A percentile compares a stretch with the other conserved stretches of the same genome.
Evolutionary conservation across 345 rosid genomes (phyloP).

Genomic region (Citropsis articulata): DNA sequence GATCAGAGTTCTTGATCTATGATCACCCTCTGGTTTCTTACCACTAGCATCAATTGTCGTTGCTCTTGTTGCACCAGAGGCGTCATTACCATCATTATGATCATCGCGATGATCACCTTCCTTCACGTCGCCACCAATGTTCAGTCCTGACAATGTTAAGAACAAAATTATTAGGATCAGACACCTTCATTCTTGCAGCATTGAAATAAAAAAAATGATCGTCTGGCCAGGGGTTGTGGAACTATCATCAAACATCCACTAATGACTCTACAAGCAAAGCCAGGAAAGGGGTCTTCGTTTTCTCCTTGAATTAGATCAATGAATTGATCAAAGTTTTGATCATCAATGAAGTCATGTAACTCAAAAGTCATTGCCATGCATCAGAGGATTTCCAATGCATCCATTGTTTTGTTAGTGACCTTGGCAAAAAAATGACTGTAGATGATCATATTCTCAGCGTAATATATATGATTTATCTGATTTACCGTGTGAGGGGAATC

Average conservation of each 20-base stretch:
- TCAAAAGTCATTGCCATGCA: slow-evolving; percentile 35
- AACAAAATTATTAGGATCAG: slow-evolving; percentile 25
- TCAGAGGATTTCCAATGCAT: slow-evolving; percentile 16
- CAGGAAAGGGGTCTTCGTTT: slow-evolving; percentile 21
- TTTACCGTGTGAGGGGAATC: too few species aligned
- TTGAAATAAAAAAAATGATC: slow-evolving; percentile 22
- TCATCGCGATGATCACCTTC: slow-evolving; percentile 19
- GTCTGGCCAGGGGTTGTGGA: slow-evolving; percentile 22
- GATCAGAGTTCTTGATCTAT: slow-evolving; percentile 66
- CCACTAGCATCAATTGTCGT: background rate
- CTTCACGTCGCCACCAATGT: slow-evolving; percentile 22
- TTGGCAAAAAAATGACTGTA: too few species aligned
- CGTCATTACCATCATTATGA: slow-evolving; percentile 43
- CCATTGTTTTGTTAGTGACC: background rate
- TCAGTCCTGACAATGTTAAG: slow-evolving; percentile 37
- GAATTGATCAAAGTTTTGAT: slow-evolving; percentile 32
- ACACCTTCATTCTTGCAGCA: slow-evolving; percentile 15
- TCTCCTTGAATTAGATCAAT: slow-evolving; percentile 52
- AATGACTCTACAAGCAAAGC: slow-evolving; percentile 34
- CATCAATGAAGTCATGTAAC: slow-evolving; percentile 46
- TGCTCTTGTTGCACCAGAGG: slow-evolving; percentile 48
- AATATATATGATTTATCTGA: too few species aligned
- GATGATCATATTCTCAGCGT: background rate
- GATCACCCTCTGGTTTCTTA: slow-evolving; percentile 44
- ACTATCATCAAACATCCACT: slow-evolving; percentile 29